phyloP scores from a whole-genome alignment of 192 early-diverging fungal genomes.

The Entrophospora sp. region DNA sequence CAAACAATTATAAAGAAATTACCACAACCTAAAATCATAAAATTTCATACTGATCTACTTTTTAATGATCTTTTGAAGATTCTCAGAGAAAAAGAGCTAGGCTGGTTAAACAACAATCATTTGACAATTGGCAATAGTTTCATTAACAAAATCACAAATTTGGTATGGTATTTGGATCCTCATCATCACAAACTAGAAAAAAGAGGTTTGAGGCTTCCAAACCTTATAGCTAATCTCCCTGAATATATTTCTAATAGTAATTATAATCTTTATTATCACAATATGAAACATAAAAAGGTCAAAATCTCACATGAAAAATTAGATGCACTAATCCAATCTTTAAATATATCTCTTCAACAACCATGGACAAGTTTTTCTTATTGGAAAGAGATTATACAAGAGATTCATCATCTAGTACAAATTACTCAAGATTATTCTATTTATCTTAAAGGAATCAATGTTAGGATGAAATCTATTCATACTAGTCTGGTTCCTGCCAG shows the following conservation, averaged over 20 bases:
- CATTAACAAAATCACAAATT: not conserved
- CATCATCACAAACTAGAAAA: too few relatives aligned
- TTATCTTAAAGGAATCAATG: not conserved
- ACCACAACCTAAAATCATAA: not conserved
- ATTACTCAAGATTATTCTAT: not conserved
- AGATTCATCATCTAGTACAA: not conserved
- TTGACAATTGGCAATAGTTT: not conserved
- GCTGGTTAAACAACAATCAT: not conserved
- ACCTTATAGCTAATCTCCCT: not conserved
- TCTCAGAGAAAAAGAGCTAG: not conserved
- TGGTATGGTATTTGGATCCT: not conserved
- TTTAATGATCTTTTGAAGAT: not conserved
- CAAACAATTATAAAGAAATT: not conserved
- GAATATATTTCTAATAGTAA: not conserved
- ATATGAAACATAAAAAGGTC: not conserved
- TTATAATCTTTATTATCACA: not conserved
- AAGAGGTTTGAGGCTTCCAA: not conserved
- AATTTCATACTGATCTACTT: not conserved
- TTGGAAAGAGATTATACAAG: not conserved
- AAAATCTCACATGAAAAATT: not conserved
- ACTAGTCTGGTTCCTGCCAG: not conserved
- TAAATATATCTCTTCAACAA: not conserved
- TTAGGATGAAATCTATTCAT: not conserved
- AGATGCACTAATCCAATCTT: not conserved
- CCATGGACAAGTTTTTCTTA: not conserved